Base-by-base conservation (phyloP, 371 early-diverging fungal genomes). In the Globomyces sp. region DNA sequence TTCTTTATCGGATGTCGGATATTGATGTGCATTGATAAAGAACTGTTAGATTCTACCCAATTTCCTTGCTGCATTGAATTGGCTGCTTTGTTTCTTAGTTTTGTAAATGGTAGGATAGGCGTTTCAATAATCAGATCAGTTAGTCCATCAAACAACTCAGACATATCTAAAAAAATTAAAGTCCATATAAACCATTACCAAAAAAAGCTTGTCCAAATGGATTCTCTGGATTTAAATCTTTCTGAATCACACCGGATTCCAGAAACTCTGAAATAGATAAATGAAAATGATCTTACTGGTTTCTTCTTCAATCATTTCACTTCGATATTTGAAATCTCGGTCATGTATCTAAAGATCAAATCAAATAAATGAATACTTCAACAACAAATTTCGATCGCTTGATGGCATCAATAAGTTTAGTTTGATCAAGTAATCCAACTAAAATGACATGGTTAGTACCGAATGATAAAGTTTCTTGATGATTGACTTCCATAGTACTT, bases 161-260 rank as follows among this genome's bases (percentile, higher is more conserved):
- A 49, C 43, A 60, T 4, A 49, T 60, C 61, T 60, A 37, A 13
- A 13, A 6, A 36, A 42, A 37, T 24, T 24, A 24, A 24, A 24
- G 24, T 24, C 24, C 0, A 24, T 24, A 60, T 6, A 11, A 40
- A 11, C 45, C 6, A 10, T 60, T 3, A 60, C 61, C 61, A 60
- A 60, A 60, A 10, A 39, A 37, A 8, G 45, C 36, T 9, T 8
- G 9, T 3, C 61, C 61, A 44, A 10, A 60, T 8, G 61, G 50
- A 37, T 5, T 10, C 13, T 48, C 37, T 1, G 61, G 61, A 37
- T 60, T 60, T 9, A 60, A 44, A 49, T 60, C 50, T 4, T 9
- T 60, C 37, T 60, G 61, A 49, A 60, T 60, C 24, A 34, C 6
- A 9, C 61, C 61, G 6, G 48, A 46, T 24, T 60, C 61, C 13